phyloP scores from a whole-genome alignment of 2,329 filamentous ascomycete species.

The Fusarium sulawesiense region DNA sequence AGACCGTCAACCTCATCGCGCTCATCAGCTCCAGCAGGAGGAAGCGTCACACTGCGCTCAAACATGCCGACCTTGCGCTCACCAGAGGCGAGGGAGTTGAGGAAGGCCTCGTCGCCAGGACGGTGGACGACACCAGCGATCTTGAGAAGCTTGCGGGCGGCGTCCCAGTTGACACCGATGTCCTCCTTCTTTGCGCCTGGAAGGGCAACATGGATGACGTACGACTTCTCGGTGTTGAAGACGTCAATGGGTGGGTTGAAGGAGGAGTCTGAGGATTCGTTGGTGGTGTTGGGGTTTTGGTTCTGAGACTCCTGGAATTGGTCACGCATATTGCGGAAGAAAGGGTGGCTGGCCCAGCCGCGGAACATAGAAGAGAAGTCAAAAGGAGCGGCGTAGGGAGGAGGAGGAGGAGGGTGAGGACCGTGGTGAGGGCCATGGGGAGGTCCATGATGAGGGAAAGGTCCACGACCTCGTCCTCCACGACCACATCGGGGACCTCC shows the following conservation, averaged over 20 bases:
- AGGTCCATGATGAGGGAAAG: conserved; percentile 30
- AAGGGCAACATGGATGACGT: conserved; percentile 78
- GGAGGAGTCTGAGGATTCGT: conserved; percentile 65
- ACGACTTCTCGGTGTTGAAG: conserved; percentile 74
- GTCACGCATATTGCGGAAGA: conserved; percentile 56
- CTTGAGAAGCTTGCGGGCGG: conserved; percentile 72
- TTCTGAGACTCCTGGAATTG: conserved; percentile 44
- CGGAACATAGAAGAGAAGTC: conserved; percentile 56
- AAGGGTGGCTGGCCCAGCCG: conserved; percentile 56
- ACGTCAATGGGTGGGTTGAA: conserved; percentile 78
- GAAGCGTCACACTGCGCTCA: conserved; percentile 74
- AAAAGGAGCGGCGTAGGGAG: conserved; percentile 44
- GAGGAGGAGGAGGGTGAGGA: conserved; percentile 31
- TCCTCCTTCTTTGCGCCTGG: conserved; percentile 85
- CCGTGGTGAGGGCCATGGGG: conserved; percentile 38
- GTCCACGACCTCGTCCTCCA: conserved; percentile 39
- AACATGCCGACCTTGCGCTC: conserved; percentile 82
- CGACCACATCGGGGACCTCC: conserved; percentile 38
- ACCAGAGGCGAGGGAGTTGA: conserved; percentile 70
- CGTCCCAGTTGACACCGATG: conserved; percentile 80
- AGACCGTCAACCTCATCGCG: conserved; percentile 73
- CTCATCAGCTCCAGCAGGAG: conserved; percentile 55
- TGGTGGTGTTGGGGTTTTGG: conserved; percentile 23
- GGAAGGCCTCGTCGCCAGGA: conserved; percentile 75
- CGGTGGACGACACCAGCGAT: conserved; percentile 80